Percentiles rank a stretch among this genome's conserved stretches.
Evolutionary conservation across 495 filamentous ascomycete genomes (phyloP).

Genomic region (Neurospora sp.): DNA sequence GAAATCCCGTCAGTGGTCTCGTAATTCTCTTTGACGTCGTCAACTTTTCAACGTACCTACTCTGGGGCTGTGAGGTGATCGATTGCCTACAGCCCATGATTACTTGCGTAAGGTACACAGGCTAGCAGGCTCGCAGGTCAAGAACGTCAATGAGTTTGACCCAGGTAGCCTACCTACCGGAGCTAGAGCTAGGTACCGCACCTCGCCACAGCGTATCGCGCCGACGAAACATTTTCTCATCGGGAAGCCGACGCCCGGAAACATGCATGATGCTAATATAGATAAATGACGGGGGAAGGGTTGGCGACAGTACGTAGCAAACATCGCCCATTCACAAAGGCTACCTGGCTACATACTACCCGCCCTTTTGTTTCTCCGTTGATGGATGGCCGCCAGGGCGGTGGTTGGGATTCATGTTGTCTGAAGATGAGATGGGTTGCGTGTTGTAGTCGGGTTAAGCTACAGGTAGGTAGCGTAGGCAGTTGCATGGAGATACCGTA

Average conservation of each 20-base stretch:
- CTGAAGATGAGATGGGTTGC: neutral
- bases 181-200: neutral
- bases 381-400: neutral
- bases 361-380: neutral
- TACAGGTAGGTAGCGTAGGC: too few relatives aligned
- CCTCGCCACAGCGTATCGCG: neutral
- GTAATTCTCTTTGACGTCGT: neutral
- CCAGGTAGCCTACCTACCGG: neutral
- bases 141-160: neutral
- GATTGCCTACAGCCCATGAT: neutral
- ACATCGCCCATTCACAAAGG: neutral
- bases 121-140: neutral
- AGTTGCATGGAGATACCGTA: too few relatives aligned
- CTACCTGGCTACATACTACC: neutral
- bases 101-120: neutral
- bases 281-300: neutral
- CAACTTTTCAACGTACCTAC: neutral
- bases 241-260: neutral
- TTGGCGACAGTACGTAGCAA: neutral
- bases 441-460: neutral
- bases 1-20: neutral
- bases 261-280: neutral
- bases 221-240: neutral
- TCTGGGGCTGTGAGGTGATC: neutral
- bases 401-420: neutral